Conservation (phyloP, 495 filamentous ascomycete genomes). For the Chaetomium fimeti region DNA sequence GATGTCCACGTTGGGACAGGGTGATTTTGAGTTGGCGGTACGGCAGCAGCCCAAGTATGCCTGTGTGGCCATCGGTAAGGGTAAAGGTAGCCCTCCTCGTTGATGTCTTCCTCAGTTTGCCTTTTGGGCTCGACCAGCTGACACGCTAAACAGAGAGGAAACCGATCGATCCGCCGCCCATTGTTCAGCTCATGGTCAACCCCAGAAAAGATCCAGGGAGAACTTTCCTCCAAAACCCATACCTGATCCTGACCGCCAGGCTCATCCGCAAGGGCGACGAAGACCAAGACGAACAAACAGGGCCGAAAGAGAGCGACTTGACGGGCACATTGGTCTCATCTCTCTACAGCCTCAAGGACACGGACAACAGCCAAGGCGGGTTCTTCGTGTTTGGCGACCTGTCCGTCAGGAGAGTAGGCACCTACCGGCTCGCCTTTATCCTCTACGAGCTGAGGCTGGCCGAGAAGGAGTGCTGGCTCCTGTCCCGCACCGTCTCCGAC, state of each 20-base stretch:
- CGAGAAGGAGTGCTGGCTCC: conserved; percentile 45
- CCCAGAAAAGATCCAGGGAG: conserved; percentile 69
- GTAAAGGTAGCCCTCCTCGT: conserved; percentile 54
- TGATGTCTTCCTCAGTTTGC: background rate
- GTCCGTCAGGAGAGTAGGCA: conserved; percentile 78
- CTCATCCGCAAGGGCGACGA: conserved; percentile 57
- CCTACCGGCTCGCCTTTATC: conserved; percentile 77
- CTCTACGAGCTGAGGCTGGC: conserved; percentile 86
- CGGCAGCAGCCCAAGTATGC: conserved; percentile 66
- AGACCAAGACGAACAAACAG: conserved; percentile 35
- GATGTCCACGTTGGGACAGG: conserved; percentile 19
- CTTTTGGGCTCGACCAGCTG: background rate
- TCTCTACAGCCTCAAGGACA: conserved; percentile 87
- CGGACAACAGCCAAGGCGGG: conserved; percentile 85
- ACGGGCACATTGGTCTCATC: conserved; percentile 83
- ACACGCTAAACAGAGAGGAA: conserved; percentile 67
- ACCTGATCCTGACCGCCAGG: conserved; percentile 67
- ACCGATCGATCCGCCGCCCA: conserved; percentile 91
- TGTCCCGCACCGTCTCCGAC: conserved; percentile 70
- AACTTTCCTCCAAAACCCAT: conserved; percentile 64
- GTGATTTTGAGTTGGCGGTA: conserved; percentile 53
- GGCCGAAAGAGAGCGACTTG: conserved; percentile 56
- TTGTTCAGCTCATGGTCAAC: conserved; percentile 77
- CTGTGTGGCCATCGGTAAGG: conserved; percentile 69
- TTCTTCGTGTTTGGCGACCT: conserved; percentile 98